Percentiles rank a stretch among this genome's conserved stretches.
Evolutionary conservation across 2,329 filamentous ascomycete species (phyloP).

Genomic region (Gnomoniopsis sp.): DNA sequence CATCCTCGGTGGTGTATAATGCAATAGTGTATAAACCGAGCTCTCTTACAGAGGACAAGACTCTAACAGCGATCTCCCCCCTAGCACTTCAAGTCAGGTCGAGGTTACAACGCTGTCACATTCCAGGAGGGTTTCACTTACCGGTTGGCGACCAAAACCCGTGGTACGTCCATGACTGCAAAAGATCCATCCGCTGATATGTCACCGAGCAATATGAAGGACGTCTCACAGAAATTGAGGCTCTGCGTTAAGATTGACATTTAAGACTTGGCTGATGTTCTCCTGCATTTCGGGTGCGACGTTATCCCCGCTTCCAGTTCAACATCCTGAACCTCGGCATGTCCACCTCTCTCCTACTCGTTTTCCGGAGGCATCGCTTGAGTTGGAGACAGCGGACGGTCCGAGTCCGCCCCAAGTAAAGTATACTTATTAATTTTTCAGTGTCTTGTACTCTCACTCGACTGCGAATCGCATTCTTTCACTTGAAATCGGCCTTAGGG

Average conservation of each 20-base stretch:
- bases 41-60: slow-evolving; percentile 58
- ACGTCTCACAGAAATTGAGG: not conserved
- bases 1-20: slow-evolving; percentile 53
- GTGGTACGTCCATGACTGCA: not conserved
- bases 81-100: slow-evolving; percentile 30
- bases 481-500: not conserved
- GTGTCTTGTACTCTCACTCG: too few relatives aligned
- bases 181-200: not conserved
- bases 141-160: slow-evolving; percentile 10
- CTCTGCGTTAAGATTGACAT: not conserved
- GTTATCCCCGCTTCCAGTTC: not conserved
- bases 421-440: too few relatives aligned
- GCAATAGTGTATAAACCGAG: slow-evolving; percentile 53
- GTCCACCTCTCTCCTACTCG: not conserved
- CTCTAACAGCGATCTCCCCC: slow-evolving; percentile 62
- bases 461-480: too few relatives aligned
- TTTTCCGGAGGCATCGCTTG: not conserved
- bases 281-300: not conserved
- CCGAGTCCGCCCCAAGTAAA: not conserved
- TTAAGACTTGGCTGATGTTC: not conserved
- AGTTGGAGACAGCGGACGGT: not conserved
- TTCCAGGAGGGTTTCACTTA: not conserved
- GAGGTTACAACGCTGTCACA: not conserved
- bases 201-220: not conserved
- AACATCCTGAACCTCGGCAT: not conserved